These are phyloP conservation scores for Fraxinus velutina DNA, from an alignment of 305 asterid species.

Conservation along the genomic window DNA sequence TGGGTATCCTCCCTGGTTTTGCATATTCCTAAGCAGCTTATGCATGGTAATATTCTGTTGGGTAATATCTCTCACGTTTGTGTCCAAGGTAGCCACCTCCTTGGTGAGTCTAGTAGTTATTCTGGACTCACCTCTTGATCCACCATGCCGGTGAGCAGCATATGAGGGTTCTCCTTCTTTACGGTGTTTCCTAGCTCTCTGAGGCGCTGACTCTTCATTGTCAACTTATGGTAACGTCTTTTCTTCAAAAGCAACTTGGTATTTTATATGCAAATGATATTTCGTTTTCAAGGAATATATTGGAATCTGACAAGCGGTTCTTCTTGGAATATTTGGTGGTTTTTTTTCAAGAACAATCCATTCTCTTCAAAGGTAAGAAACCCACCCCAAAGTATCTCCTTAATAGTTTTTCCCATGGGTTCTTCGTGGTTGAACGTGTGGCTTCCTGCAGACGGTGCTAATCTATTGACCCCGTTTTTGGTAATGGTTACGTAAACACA, in stretches of 20 bases:
- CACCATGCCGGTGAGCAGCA: not conserved
- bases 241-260: not conserved
- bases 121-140: not conserved
- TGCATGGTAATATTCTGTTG: not conserved
- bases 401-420: not conserved
- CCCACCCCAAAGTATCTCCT: not conserved
- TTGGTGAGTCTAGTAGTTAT: not conserved
- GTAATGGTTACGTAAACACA: not conserved
- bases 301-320: not conserved
- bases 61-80: not conserved
- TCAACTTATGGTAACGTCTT: not conserved
- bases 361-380: not conserved
- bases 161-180: not conserved
- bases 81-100: not conserved
- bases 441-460: not conserved
- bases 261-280: not conserved
- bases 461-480: not conserved
- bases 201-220: not conserved
- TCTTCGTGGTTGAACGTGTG: not conserved
- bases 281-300: not conserved
- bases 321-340: not conserved
- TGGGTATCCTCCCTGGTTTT: not conserved
- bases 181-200: not conserved
- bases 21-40: not conserved
- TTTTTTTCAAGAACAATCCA: not conserved